phyloP scores from a whole-genome alignment of 2,329 filamentous ascomycete genomes.

The Akanthomyces uredinophilus region DNA sequence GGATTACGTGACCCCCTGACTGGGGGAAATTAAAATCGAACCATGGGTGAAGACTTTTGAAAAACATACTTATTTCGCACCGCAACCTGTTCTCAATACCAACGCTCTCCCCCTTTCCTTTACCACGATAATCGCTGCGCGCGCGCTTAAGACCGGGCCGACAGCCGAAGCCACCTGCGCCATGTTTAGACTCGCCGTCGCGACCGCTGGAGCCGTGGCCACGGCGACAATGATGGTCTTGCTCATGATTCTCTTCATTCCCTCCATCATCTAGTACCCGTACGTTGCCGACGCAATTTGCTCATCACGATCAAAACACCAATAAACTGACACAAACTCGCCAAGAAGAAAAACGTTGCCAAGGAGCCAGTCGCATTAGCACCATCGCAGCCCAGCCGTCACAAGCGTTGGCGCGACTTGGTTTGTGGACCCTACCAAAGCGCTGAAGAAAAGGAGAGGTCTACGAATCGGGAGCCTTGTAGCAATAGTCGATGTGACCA shows the following conservation, averaged over 20 bases:
- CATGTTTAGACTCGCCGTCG: constrained; percentile 7
- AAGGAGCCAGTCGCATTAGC: background rate
- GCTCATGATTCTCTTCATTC: constrained; percentile 1
- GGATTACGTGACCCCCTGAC: background rate
- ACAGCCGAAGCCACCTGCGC: background rate
- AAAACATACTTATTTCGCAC: background rate
- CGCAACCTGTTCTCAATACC: background rate
- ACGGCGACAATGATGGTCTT: constrained; percentile 1
- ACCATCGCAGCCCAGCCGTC: background rate
- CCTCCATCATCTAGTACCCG: background rate
- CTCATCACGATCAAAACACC: background rate
- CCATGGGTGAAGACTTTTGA: background rate
- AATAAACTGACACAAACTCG: background rate
- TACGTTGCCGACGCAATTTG: background rate
- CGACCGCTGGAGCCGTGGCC: background rate
- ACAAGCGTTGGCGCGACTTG: background rate
- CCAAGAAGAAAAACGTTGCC: background rate
- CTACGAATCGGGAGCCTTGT: background rate
- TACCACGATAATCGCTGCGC: background rate
- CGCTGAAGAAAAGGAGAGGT: background rate
- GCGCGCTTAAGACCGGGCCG: background rate
- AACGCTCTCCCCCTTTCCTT: background rate
- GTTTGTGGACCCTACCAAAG: background rate
- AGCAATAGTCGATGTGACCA: constrained; percentile 13
- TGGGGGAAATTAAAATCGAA: background rate